phyloP scores from a whole-genome alignment of 495 filamentous ascomycete species.

The Massariosphaeria phaeospora region DNA sequence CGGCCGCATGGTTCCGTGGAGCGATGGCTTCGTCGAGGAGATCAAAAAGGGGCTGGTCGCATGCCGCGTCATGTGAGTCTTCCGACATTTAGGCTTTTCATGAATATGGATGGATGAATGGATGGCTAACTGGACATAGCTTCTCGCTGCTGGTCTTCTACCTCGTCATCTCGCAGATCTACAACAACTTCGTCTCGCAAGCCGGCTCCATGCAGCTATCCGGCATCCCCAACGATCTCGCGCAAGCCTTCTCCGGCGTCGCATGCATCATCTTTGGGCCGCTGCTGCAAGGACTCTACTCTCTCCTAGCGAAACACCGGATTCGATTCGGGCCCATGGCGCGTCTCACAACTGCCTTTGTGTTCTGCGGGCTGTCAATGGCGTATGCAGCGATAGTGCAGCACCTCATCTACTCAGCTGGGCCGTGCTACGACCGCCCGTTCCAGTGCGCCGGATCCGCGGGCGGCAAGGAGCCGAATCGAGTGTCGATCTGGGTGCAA shows the following conservation, averaged over 20 bases:
- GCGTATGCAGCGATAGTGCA: slow-evolving; percentile 49
- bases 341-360: slow-evolving; percentile 49
- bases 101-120: no score
- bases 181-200: slow-evolving; percentile 52
- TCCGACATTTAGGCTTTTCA: not conserved
- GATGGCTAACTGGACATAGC: not conserved
- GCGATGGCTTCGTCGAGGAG: slow-evolving; percentile 6
- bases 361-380: slow-evolving; percentile 44
- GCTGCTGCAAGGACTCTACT: slow-evolving; percentile 46
- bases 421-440: slow-evolving; percentile 50
- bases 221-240: slow-evolving; percentile 51
- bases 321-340: slow-evolving; percentile 48
- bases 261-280: slow-evolving; percentile 46
- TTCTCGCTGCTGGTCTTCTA: slow-evolving; percentile 42
- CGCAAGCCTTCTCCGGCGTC: slow-evolving; percentile 40
- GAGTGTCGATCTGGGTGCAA: slow-evolving; percentile 7
- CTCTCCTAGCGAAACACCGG: slow-evolving; percentile 38
- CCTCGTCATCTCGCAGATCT: slow-evolving; percentile 44
- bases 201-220: slow-evolving; percentile 49
- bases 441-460: slow-evolving; percentile 29
- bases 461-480: not conserved
- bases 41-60: not conserved
- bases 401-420: slow-evolving; percentile 42
- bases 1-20: not conserved
- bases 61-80: slow-evolving; percentile 2